Conservation (phyloP, 2,329 filamentous ascomycete genomes). For the Fusarium metavorans region DNA sequence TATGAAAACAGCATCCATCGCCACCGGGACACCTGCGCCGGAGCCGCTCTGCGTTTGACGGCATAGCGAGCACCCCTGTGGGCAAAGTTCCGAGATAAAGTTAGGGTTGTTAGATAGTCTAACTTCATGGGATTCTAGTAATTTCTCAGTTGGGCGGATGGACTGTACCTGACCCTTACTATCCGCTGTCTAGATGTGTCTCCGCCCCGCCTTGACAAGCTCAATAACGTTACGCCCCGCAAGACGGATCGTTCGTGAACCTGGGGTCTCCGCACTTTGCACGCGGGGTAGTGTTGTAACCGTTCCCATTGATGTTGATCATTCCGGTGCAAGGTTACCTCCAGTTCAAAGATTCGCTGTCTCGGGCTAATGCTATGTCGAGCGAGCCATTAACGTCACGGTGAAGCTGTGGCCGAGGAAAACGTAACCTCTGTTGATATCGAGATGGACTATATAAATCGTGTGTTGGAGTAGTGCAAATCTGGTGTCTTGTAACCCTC, state of each 20-base stretch:
- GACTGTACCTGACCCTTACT: not conserved
- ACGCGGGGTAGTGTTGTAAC: not conserved
- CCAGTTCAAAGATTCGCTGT: not conserved
- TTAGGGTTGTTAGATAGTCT: not conserved
- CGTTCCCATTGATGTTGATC: not conserved
- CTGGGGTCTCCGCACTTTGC: not conserved
- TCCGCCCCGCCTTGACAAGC: not conserved
- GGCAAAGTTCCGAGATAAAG: not conserved
- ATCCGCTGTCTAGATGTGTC: not conserved
- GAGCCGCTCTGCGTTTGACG: not conserved
- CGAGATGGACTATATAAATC: not conserved
- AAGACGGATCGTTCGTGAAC: not conserved
- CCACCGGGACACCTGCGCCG: not conserved
- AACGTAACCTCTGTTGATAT: not conserved
- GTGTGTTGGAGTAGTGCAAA: not conserved
- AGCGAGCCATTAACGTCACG: not conserved
- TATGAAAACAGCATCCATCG: not conserved
- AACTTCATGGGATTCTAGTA: not conserved
- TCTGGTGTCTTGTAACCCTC: not conserved
- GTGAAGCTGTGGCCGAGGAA: not conserved
- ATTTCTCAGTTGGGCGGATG: not conserved
- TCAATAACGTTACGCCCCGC: not conserved
- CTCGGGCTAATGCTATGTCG: not conserved
- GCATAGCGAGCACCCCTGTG: not conserved
- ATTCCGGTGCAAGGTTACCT: not conserved